A percentile compares a stretch with the other conserved stretches of the same genome.
phyloP scores from a whole-genome alignment of 306 rosid genomes.

The Castanospermum australe region DNA sequence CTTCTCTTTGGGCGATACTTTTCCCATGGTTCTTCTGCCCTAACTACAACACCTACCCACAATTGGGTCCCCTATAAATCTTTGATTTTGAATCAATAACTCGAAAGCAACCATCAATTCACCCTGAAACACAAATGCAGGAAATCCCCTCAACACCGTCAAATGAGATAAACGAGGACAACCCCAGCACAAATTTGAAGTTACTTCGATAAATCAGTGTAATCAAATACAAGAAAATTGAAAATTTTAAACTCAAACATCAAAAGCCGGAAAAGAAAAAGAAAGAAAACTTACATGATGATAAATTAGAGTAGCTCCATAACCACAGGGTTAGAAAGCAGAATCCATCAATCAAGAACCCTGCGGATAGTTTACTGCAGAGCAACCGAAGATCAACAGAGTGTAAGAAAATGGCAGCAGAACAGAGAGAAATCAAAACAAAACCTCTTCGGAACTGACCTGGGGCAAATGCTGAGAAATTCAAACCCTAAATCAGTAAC shows the following conservation, averaged over 20 bases:
- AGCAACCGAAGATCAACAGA: too few species aligned
- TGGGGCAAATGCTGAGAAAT: neutral
- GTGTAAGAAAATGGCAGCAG: too few species aligned
- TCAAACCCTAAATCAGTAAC: neutral
- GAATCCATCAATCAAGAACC: neutral
- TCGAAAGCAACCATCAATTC: neutral
- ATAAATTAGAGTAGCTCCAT: neutral
- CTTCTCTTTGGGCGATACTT: constrained; percentile 56
- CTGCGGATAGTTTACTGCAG: neutral
- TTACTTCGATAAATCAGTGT: neutral
- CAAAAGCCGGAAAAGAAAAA: neutral
- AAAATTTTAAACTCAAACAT: neutral
- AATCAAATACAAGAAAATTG: neutral
- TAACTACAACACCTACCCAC: neutral
- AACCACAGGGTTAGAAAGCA: neutral
- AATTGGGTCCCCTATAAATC: neutral
- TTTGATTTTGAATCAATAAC: constrained; percentile 3
- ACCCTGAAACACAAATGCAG: constrained; percentile 17
- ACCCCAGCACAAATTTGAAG: neutral
- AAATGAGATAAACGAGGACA: neutral
- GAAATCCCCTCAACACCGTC: neutral
- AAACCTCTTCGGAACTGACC: neutral
- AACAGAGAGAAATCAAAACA: neutral
- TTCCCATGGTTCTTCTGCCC: constrained; percentile 60
- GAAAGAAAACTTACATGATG: constrained; percentile 1